Evolutionary conservation across 768 basidiomycete species (phyloP), one percentile per base, ranked within the genome.

Genomic region (Sutorius australiensis): DNA sequence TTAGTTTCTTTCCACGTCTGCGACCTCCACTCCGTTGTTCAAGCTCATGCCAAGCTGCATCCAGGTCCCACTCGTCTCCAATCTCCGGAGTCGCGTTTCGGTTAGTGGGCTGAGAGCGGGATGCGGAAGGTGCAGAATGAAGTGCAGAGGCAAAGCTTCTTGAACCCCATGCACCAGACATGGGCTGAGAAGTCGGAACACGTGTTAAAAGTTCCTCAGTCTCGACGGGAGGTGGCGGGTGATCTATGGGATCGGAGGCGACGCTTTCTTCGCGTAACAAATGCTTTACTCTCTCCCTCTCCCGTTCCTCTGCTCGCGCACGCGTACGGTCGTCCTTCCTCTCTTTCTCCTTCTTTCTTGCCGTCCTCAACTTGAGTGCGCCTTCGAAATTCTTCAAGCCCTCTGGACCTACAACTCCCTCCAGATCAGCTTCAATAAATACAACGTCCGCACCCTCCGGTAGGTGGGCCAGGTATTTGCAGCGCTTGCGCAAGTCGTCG

Each of bases 401-500:
- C 11, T 86, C 86, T 13, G 66, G 63, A 30, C 92, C 88, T 17
- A 98, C 89, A 33, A 95, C 88, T 7, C 75, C 76, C 52, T 80
- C 76, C 16, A 98, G 73, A 65, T 95, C 87, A 8, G 92, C 83
- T 70, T 99, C 95, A 49, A 98, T 75, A 70, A 98, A 98, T 21
- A 93, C 87, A 41, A 98, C 92, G 63, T 98, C 95, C 34, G 92
- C 86, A 40, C 91, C 86, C 52, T 92, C 86, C 1, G 95, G 91
- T 61, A 98, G 78, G 69, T 98, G 95, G 4, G 84, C 83, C 56
- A 99, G 86, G 69, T 98, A 98, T 67, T 95, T 95, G 77, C 92
- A 98, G 31, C 95, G 86, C 70, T 92, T 90, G 44, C 95, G 85
- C 27, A 99, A 76, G 55, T 97, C 94, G 55, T 95, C 94, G 68